Evolutionary conservation across 2,329 filamentous ascomycete genomes (phyloP), one percentile per base, ranked within the genome.

Genomic region (Fusarium ambrosium): DNA sequence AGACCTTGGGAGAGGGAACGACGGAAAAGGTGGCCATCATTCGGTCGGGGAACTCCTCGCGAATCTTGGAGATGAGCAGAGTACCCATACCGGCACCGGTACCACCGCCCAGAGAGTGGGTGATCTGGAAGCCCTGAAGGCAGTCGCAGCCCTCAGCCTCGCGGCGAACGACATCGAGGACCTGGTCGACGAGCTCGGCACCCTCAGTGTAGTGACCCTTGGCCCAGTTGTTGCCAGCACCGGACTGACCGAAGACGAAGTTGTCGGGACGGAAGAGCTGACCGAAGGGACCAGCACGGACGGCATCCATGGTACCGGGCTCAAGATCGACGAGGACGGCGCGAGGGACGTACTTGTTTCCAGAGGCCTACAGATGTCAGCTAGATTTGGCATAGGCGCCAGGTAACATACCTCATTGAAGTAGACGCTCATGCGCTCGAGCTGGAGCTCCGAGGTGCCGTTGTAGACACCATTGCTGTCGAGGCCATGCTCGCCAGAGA

Each of bases 11-110:
- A 58, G 97, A 98, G 82, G 97, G 97, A 74, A 98, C 93, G 82
- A 99, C 97, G 81, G 97, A 98, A 92, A 98, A 99, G 78, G 97
- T 99, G 80, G 97, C 95, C 97, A 98, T 99, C 97, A 99, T 99
- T 84, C 97, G 95, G 91, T 99, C 97, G 84, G 97, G 97, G 90
- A 98, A 98, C 89, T 98, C 97, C 90, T 99, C 97, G 82, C 97
- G 97, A 87, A 98, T 98, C 94, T 99, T 99, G 89, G 95, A 98
- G 91, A 98, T 98, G 86, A 99, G 89, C 83, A 99, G 92, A 72
- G 97, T 99, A 89, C 97, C 97, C 97, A 99, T 99, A 94, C 97
- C 97, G 82, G 97, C 96, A 95, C 97, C 97, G 82, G 97, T 99
- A 92, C 97, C 97, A 94, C 97, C 97, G 93, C 97, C 97, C 78